Base-by-base conservation (phyloP, 306 rosid genomes). In the Psophocarpus tetragonolobus region DNA sequence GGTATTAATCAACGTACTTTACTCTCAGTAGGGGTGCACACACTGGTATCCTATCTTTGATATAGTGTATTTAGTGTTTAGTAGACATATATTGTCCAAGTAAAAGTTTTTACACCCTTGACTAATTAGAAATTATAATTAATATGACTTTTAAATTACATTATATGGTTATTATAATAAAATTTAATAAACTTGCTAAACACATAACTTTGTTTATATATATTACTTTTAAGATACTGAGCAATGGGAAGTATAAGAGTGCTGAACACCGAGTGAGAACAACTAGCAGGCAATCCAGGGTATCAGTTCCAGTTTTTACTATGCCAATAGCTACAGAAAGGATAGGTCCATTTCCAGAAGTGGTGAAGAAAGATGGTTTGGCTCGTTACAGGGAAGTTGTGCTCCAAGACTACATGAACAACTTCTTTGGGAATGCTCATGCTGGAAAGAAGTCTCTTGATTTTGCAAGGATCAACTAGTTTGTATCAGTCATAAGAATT, bases 231-330 rank as follows among this genome's bases (percentile, higher is more conserved):
- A 5, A 85, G 91, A 83, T 86, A 77, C 23, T 91, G n/a, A 91
- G 91, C 72, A 89, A 89, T 78, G 94, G 94, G 12, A 88, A 68
- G 83, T 89, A 89, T 29, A 85, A 82, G 80, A 91, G 92, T 62
- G 87, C 91, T 11, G 92, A 89, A 66, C 94, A 89, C 77, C 65
- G 85, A 67, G 94, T 82, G 2, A 79, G 84, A 30, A 85, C 91
- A 3, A 82, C 84, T 5, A 86, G 79, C 79, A 76, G 17, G 4
- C 35, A 91, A 63, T 81, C 91, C 1, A 81, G 97, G 81, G 97
- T 91, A 39, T 88, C 91, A 17, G 36, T 85, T 42, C 88, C 91
- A 27, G 30, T 86, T 39, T 91, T 91, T 58, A 82, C 77, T 2
- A 6, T 60, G 47, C 90, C 91, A 1, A 65, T 13, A 14, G 72